These are phyloP conservation scores for Hypomontagnella submonticulosa DNA, from an alignment of 495 filamentous ascomycete genomes.

Conservation along the genomic window DNA sequence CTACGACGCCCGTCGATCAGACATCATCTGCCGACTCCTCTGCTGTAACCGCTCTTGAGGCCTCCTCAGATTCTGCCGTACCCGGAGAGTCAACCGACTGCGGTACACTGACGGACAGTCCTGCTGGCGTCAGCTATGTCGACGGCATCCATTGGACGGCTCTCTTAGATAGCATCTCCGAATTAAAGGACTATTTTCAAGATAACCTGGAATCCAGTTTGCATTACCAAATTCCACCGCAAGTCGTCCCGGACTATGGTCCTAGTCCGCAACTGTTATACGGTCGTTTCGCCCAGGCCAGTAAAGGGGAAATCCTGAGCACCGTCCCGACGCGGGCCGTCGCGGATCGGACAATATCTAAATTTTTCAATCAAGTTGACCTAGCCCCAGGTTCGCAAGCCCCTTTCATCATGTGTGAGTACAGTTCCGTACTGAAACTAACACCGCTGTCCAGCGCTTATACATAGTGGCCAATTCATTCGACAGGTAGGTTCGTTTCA, in stretches of 20 bases:
- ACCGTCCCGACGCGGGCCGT: constrained; percentile 48
- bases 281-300: constrained; percentile 44
- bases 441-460: constrained; percentile 29
- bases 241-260: constrained; percentile 18
- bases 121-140: constrained; percentile 41
- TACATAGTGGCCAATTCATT: constrained; percentile 51
- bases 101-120: constrained; percentile 30
- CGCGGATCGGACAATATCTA: constrained; percentile 52
- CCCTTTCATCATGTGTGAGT: neutral
- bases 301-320: constrained; percentile 51
- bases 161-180: constrained; percentile 45
- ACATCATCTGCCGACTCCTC: constrained; percentile 1
- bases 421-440: neutral
- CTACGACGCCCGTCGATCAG: neutral
- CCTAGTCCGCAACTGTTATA: constrained; percentile 49
- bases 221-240: constrained; percentile 7
- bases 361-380: constrained; percentile 53
- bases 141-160: constrained; percentile 49
- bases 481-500: constrained; percentile 40
- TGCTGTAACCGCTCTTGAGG: constrained; percentile 5
- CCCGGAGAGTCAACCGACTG: constrained; percentile 18
- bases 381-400: constrained; percentile 33
- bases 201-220: constrained; percentile 11
- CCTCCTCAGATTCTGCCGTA: constrained; percentile 16
- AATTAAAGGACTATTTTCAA: constrained; percentile 37